A percentile compares a stretch with the other conserved stretches of the same genome.
These are phyloP conservation scores for Fagus sylvatica DNA, from an alignment of 306 rosid species.

Conservation along the genomic window DNA sequence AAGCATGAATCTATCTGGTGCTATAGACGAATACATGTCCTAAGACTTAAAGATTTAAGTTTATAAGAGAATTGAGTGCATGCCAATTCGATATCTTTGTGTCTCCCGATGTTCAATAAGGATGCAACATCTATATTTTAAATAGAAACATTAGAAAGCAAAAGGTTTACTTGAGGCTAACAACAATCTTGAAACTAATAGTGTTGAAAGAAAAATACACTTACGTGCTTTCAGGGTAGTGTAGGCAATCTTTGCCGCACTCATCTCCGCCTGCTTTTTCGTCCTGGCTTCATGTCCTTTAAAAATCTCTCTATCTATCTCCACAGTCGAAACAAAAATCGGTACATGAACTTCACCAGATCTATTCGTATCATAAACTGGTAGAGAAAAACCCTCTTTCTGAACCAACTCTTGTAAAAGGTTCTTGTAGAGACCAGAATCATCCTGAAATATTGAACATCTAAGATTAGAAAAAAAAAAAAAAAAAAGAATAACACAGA, in stretches of 20 bases:
- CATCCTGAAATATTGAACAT: constrained; percentile 45
- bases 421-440: constrained; percentile 61
- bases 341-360: constrained; percentile 66
- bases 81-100: not conserved
- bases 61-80: too few species aligned
- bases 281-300: constrained; percentile 60
- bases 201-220: constrained; percentile 32
- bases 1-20: not conserved
- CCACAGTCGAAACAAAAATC: constrained; percentile 63
- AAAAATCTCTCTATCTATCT: constrained; percentile 53
- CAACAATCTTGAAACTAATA: not conserved
- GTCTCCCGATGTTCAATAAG: not conserved
- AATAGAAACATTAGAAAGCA: not conserved
- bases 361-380: constrained; percentile 47
- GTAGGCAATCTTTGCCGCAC: constrained; percentile 82
- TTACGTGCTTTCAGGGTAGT: constrained; percentile 47
- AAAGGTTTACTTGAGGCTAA: not conserved
- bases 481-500: not conserved
- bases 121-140: not conserved
- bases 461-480: not conserved
- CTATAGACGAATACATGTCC: not conserved
- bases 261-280: constrained; percentile 78
- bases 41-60: not conserved
- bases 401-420: constrained; percentile 79
- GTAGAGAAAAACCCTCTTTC: constrained; percentile 50